Conservation (phyloP, 2,329 filamentous ascomycete genomes). For the Verruconis gallopava region DNA sequence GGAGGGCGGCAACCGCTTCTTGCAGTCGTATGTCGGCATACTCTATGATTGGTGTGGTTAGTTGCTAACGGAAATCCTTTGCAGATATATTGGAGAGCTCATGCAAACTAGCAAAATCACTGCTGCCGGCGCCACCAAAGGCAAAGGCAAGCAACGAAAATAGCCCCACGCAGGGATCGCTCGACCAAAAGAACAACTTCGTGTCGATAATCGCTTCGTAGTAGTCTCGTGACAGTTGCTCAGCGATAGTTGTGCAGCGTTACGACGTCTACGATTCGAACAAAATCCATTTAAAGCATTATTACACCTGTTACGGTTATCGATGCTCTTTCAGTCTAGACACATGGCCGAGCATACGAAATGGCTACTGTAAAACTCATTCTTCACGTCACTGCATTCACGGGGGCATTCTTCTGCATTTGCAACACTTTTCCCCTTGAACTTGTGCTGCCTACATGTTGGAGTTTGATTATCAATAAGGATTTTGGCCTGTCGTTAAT, state of each 20-base stretch:
- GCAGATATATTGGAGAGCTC: conserved; percentile 88
- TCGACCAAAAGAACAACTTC: no score
- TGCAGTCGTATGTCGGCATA: conserved; percentile 47
- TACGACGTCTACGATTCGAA: no score
- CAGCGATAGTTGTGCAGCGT: no score
- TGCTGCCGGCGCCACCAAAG: conserved; percentile 38
- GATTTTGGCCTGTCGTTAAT: conserved; percentile 1
- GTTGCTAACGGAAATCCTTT: not conserved
- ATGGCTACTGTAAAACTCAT: not conserved
- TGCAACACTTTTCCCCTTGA: no score
- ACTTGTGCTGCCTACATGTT: no score
- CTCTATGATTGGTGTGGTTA: not conserved
- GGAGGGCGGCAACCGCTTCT: conserved; percentile 89
- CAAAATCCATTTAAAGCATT: no score
- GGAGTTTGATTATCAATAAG: not conserved
- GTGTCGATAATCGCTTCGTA: no score
- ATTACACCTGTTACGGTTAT: no score
- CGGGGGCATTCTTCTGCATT: not conserved
- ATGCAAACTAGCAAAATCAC: conserved; percentile 61
- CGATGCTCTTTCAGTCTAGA: no score
- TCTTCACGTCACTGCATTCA: not conserved
- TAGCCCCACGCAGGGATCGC: not conserved
- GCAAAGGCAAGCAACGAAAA: conserved; percentile 27
- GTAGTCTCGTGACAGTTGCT: no score
- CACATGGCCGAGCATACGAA: no score